phyloP scores from a whole-genome alignment of 306 rosid species.

The Comarum palustre region DNA sequence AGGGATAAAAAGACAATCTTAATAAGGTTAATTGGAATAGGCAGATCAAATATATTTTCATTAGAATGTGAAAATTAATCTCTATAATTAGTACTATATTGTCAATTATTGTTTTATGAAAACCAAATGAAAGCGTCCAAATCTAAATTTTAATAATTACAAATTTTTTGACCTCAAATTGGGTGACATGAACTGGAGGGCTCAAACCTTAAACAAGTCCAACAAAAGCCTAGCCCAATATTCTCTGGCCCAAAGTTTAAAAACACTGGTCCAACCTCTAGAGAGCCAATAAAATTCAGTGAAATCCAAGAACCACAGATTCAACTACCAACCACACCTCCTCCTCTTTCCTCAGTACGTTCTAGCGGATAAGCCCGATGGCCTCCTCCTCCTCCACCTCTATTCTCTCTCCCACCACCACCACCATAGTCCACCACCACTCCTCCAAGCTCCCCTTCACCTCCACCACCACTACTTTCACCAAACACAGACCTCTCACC shows the following conservation, averaged over 20 bases:
- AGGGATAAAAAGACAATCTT: too few species aligned
- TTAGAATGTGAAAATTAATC: too few species aligned
- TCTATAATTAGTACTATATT: too few species aligned
- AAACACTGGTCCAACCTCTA: constrained; percentile 17
- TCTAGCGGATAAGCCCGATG: constrained; percentile 51
- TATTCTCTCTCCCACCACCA: constrained; percentile 46
- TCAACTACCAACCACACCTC: constrained; percentile 18
- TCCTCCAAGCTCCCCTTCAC: constrained; percentile 23
- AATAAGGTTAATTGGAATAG: too few species aligned
- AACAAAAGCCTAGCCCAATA: background rate
- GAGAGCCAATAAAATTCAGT: constrained; percentile 25
- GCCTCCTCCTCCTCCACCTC: constrained; percentile 54
- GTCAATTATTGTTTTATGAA: too few species aligned
- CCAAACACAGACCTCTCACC: constrained; percentile 36
- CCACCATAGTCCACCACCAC: constrained; percentile 28
- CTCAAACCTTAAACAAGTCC: background rate
- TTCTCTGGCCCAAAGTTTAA: background rate
- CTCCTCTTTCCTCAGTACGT: background rate
- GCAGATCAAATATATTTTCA: too few species aligned
- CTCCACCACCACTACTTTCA: background rate
- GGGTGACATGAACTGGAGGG: background rate
- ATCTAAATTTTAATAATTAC: too few species aligned
- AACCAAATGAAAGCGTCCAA: too few species aligned
- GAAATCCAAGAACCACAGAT: background rate
- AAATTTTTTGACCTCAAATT: too few species aligned